Evolutionary conservation across 2,329 filamentous ascomycete genomes (phyloP).

Genomic region (Clarireedia monteithiana): DNA sequence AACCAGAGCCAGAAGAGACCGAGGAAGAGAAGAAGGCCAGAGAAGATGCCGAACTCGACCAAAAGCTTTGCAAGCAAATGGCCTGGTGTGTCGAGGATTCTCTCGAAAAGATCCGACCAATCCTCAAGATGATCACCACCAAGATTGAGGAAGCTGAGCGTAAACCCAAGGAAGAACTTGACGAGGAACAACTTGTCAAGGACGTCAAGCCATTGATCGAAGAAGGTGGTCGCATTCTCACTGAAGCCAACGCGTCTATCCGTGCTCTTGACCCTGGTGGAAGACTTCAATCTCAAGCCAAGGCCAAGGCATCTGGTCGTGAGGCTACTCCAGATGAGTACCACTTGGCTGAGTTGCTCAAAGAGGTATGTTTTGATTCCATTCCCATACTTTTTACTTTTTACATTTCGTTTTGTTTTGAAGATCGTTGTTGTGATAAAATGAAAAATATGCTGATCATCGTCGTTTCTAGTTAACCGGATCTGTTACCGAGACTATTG

Average conservation of each 20-base stretch:
- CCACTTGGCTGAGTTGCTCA: slow-evolving; percentile 74
- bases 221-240: slow-evolving; percentile 72
- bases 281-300: slow-evolving; percentile 74
- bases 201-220: slow-evolving; percentile 84
- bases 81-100: slow-evolving; percentile 65
- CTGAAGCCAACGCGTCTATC: slow-evolving; percentile 79
- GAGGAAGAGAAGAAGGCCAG: slow-evolving; percentile 50
- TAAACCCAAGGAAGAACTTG: slow-evolving; percentile 76
- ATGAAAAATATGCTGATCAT: slow-evolving; percentile 5
- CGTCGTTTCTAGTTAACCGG: slow-evolving; percentile 52
- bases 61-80: slow-evolving; percentile 72
- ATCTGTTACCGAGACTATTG: slow-evolving; percentile 73
- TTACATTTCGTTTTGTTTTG: neutral
- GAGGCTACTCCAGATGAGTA: slow-evolving; percentile 80
- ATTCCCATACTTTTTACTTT: neutral
- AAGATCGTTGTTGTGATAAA: neutral
- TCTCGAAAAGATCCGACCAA: slow-evolving; percentile 74
- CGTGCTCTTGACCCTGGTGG: slow-evolving; percentile 86
- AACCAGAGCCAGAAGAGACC: slow-evolving; percentile 41
- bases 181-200: slow-evolving; percentile 82
- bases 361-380: slow-evolving; percentile 47
- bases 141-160: slow-evolving; percentile 74
- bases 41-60: slow-evolving; percentile 55
- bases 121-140: slow-evolving; percentile 81
- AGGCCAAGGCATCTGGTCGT: slow-evolving; percentile 66